phyloP scores from a whole-genome alignment of 2,329 filamentous ascomycete genomes.

The Hypoxylon sp. region DNA sequence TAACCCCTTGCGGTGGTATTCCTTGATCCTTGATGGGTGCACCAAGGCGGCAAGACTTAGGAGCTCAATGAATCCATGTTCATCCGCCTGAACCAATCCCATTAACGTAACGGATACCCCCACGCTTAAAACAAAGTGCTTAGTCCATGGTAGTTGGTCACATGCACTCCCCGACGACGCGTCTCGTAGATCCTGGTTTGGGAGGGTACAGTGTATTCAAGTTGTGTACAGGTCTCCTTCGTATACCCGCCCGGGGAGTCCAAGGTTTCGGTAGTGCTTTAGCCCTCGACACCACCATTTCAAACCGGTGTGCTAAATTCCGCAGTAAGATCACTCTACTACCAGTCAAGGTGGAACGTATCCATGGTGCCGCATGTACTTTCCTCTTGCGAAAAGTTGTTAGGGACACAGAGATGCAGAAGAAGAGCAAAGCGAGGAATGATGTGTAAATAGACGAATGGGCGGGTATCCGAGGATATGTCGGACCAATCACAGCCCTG shows the following conservation, averaged over 20 bases:
- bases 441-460: slow-evolving; percentile 25
- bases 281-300: slow-evolving; percentile 35
- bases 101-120: slow-evolving; percentile 43
- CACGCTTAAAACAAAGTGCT: slow-evolving; percentile 35
- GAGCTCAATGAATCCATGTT: slow-evolving; percentile 31
- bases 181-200: slow-evolving; percentile 37
- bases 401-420: slow-evolving; percentile 9
- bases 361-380: slow-evolving; percentile 39
- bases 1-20: slow-evolving; percentile 35
- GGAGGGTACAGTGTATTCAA: slow-evolving; percentile 27
- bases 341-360: slow-evolving; percentile 26
- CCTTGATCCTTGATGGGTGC: slow-evolving; percentile 30
- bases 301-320: slow-evolving; percentile 34
- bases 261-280: slow-evolving; percentile 35
- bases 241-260: slow-evolving; percentile 5
- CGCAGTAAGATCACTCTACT: slow-evolving; percentile 36
- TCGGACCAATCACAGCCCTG: slow-evolving; percentile 30
- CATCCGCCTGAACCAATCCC: slow-evolving; percentile 31
- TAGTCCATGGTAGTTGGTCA: slow-evolving; percentile 40
- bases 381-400: slow-evolving; percentile 31
- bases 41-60: slow-evolving; percentile 16
- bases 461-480: slow-evolving; percentile 39
- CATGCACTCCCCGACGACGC: slow-evolving; percentile 44
- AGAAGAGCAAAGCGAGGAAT: slow-evolving; percentile 24
- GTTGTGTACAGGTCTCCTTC: slow-evolving; percentile 13